phyloP scores from a whole-genome alignment of 1,139 yeast species.

The Saccharomyces hybrid region DNA sequence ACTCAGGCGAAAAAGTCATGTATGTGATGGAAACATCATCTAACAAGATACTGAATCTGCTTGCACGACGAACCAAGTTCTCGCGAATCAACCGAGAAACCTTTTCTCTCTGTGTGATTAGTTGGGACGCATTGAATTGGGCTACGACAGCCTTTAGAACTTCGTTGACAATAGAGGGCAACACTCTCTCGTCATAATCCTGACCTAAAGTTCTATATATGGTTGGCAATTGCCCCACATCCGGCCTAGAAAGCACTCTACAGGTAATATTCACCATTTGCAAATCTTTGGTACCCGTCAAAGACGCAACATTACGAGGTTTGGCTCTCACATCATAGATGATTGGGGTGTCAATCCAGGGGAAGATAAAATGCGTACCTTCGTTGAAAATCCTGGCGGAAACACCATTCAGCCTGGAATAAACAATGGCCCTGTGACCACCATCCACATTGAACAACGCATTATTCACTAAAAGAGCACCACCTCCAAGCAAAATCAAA shows the following conservation, averaged over 20 bases:
- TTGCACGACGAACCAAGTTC: conserved; percentile 83
- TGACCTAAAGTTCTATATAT: conserved; percentile 86
- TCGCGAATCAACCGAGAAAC: conserved; percentile 89
- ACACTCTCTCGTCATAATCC: conserved; percentile 92
- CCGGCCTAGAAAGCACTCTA: conserved; percentile 90
- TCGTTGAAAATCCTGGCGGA: conserved; percentile 80
- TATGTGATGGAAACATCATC: conserved; percentile 94
- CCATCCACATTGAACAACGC: conserved; percentile 94
- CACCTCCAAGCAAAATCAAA: conserved; percentile 63
- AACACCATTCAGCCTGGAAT: conserved; percentile 82
- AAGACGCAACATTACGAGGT: conserved; percentile 93
- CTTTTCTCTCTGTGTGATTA: conserved; percentile 95
- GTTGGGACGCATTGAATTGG: conserved; percentile 94
- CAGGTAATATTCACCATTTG: conserved; percentile 99
- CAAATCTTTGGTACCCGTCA: conserved; percentile 95
- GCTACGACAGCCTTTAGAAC: conserved; percentile 95
- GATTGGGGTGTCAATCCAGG: conserved; percentile 92
- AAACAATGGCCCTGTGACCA: conserved; percentile 95
- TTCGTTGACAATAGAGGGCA: conserved; percentile 95
- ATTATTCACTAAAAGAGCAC: conserved; percentile 56
- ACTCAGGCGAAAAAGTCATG: conserved; percentile 97
- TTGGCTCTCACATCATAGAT: conserved; percentile 94
- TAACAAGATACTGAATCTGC: conserved; percentile 73
- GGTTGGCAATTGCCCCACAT: conserved; percentile 65
- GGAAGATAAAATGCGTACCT: conserved; percentile 91